These are phyloP conservation scores for Hemileccinum hortonii DNA, from an alignment of 1,284 basidiomycete species.

Conservation along the genomic window DNA sequence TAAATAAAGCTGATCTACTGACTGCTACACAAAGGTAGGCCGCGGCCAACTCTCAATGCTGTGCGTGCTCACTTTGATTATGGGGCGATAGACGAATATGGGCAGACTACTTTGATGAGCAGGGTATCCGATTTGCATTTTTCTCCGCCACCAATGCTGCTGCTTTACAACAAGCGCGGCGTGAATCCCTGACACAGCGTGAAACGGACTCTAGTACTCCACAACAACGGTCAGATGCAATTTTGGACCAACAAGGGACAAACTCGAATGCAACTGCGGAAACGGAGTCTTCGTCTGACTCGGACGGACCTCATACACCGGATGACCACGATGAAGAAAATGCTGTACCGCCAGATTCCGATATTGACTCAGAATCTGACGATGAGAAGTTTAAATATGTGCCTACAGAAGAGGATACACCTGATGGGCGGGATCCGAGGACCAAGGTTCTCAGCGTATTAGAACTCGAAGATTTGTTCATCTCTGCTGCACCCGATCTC, in stretches of 20 bases:
- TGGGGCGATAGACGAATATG: slow-evolving; percentile 63
- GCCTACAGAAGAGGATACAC: slow-evolving; percentile 52
- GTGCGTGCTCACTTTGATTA: slow-evolving; percentile 7
- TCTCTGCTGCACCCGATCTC: slow-evolving; percentile 75
- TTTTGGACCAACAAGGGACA: neutral
- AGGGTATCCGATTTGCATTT: slow-evolving; percentile 86
- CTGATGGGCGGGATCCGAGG: slow-evolving; percentile 61
- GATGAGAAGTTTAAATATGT: slow-evolving; percentile 42
- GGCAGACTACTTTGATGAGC: slow-evolving; percentile 92
- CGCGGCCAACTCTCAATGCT: slow-evolving; percentile 14
- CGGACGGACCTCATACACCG: slow-evolving; percentile 27
- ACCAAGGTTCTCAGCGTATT: slow-evolving; percentile 83
- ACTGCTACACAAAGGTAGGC: slow-evolving; percentile 82
- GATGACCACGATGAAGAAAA: slow-evolving; percentile 27
- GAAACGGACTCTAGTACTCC: slow-evolving; percentile 14
- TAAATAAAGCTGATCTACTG: slow-evolving; percentile 96
- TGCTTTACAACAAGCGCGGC: slow-evolving; percentile 74
- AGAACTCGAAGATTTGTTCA: slow-evolving; percentile 88
- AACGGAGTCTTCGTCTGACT: slow-evolving; percentile 27
- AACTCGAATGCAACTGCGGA: slow-evolving; percentile 6
- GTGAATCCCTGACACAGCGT: slow-evolving; percentile 44
- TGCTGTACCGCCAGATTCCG: slow-evolving; percentile 28
- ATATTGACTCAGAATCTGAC: slow-evolving; percentile 34
- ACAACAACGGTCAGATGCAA: slow-evolving; percentile 4
- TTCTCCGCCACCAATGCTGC: slow-evolving; percentile 93